Base-by-base conservation (phyloP, 2,329 filamentous ascomycete species). In the Lecanicillium sp. region DNA sequence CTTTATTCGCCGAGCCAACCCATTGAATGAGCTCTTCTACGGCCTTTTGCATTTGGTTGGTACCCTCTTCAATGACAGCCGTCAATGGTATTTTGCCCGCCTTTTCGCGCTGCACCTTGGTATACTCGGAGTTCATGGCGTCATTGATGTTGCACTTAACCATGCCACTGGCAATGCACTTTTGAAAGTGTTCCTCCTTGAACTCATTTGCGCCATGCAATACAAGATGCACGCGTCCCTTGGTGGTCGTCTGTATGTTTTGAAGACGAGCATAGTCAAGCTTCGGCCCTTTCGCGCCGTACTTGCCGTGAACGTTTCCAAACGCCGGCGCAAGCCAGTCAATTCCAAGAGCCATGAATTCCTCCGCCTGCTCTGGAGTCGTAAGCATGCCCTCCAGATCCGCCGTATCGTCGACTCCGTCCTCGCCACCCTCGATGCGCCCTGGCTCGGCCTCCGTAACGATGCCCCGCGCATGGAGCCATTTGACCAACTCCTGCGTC, bases 311-410 rank as follows among this genome's bases (percentile, higher is more conserved):
- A 32, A 87, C 78, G 50, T 87, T 87, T 4, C 83, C 83, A 60
- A 87, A 85, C 1, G 81, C 81, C 1, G 83, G 84, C 5, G 83
- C 84, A n/a, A 87, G 62, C 65, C 80, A 83, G 51, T 87, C 79
- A 52, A 87, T 83, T 1, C 82, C 83, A 10, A 80, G 83, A 2
- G 66, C 72, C 7, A 84, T 73, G 51, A 87, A 87, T 49, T 84
- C 76, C 46, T 78, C 69, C 8, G 79, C 79, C 60, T 87, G 75
- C 48, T 83, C 80, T 0, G 75, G 71, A 1, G 79, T 86, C 0
- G 82, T 87, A 47, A 86, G 43, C 57, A 59, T 35, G 47, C 69
- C 55, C 64, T 66, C 52, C 44, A 64, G 36, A 58, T 74, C 56
- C 43, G 59, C 53, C 48, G 66, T 59, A 52, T 86, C 81, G 14